Percentiles rank a stretch among this genome's conserved stretches.
These are phyloP conservation scores for Xanthoparmelia taractica DNA, from an alignment of 495 filamentous ascomycete species.

Conservation along the genomic window DNA sequence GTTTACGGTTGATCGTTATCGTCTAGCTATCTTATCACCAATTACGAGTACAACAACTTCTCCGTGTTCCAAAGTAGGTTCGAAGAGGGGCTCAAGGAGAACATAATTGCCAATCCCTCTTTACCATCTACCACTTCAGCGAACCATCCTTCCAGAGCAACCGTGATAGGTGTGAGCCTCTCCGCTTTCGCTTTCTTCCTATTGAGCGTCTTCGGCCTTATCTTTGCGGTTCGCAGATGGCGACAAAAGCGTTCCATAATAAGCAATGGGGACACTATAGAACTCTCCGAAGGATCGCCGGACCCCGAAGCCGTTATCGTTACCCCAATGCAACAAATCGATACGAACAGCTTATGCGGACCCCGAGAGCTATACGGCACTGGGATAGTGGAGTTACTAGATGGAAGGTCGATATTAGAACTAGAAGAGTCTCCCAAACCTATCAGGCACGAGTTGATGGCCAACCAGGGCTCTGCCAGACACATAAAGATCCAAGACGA, in stretches of 20 bases:
- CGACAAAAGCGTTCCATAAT: background rate
- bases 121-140: background rate
- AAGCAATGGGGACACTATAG: background rate
- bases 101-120: conserved; percentile 12
- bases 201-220: background rate
- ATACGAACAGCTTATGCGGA: background rate
- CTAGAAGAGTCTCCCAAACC: background rate
- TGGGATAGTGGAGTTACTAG: background rate
- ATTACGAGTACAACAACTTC: conserved; percentile 25
- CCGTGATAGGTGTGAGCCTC: background rate
- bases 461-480: too few relatives aligned
- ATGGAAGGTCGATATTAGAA: background rate
- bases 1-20: background rate
- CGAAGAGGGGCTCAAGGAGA: conserved; percentile 1
- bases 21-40: conserved; percentile 22
- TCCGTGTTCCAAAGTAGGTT: conserved; percentile 16
- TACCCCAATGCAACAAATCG: conserved; percentile 4
- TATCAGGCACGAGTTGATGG: too few relatives aligned
- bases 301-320: background rate
- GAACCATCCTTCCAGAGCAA: background rate
- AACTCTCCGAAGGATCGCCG: background rate
- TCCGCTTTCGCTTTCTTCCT: background rate
- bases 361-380: background rate
- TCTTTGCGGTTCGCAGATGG: conserved; percentile 3
- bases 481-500: too few relatives aligned